Percentiles rank a stretch among this genome's conserved stretches.
Conservation (phyloP, 1,284 basidiomycete species). For the Ustilago shanxiensis region DNA sequence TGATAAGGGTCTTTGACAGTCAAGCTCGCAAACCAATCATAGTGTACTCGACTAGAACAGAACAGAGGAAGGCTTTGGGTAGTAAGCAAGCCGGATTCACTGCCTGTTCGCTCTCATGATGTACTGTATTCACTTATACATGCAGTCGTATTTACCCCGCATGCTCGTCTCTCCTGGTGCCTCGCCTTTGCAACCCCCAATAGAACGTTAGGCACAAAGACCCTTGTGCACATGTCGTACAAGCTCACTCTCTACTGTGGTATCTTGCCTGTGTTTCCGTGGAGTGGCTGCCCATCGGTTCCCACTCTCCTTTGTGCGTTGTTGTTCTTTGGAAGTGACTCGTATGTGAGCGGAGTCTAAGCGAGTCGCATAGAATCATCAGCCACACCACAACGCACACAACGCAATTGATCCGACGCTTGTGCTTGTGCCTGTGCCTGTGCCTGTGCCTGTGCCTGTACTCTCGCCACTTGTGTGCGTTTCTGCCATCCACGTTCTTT, state of each 20-base stretch:
- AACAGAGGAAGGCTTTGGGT: neutral
- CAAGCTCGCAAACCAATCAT: too few relatives aligned
- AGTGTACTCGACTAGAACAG: too few relatives aligned
- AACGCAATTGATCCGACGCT: too few relatives aligned
- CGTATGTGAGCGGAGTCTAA: too few relatives aligned
- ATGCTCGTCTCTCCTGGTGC: neutral
- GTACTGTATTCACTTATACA: neutral
- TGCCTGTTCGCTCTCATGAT: neutral
- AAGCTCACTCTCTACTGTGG: neutral
- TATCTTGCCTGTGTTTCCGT: neutral
- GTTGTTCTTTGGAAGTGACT: neutral
- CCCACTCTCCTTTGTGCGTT: neutral
- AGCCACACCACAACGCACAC: too few relatives aligned
- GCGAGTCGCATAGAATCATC: too few relatives aligned
- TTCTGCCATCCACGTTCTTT: neutral
- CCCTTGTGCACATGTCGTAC: conserved; percentile 9
- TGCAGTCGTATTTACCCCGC: neutral
- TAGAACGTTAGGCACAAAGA: conserved; percentile 1
- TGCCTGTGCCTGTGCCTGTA: neutral
- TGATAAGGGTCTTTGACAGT: too few relatives aligned
- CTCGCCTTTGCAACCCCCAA: neutral
- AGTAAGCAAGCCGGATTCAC: neutral
- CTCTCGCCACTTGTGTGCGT: too few relatives aligned
- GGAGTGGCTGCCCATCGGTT: too few relatives aligned
- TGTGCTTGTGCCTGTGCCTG: too few relatives aligned